Conservation (phyloP, 202 grass and related monocot species). For the Schoenoplectus tabernaemontani region DNA sequence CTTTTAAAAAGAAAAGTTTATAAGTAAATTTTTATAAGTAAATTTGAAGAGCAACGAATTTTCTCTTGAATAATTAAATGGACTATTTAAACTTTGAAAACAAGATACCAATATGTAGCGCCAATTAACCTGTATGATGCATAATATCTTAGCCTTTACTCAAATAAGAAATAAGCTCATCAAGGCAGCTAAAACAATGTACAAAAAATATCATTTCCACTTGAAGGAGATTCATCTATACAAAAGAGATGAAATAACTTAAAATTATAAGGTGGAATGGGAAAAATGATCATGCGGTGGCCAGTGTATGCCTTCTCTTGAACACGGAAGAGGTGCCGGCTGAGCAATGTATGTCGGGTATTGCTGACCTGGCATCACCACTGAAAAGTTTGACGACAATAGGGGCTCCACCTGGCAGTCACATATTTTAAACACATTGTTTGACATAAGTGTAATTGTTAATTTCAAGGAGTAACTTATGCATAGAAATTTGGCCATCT, state of each 20-base stretch:
- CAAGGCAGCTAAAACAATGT: conserved; percentile 16
- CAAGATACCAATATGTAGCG: too few species aligned
- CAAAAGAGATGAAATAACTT: background rate
- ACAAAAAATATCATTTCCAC: conserved; percentile 13
- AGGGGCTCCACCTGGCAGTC: conserved; percentile 38
- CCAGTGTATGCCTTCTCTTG: conserved; percentile 80
- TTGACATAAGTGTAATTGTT: background rate
- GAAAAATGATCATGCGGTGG: conserved; percentile 50
- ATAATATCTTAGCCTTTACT: too few species aligned
- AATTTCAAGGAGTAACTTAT: background rate
- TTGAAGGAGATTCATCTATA: conserved; percentile 19
- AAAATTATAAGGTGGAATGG: conserved; percentile 20
- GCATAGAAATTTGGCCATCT: background rate
- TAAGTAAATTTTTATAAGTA: too few species aligned
- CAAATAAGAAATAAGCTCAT: background rate
- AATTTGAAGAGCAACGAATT: too few species aligned
- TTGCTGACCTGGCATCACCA: conserved; percentile 82
- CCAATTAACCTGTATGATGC: too few species aligned
- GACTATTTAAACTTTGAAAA: too few species aligned
- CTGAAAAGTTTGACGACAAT: conserved; percentile 41
- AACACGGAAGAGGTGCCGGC: conserved; percentile 65
- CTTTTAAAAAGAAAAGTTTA: too few species aligned
- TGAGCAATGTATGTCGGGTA: conserved; percentile 81
- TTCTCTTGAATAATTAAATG: too few species aligned
- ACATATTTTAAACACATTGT: background rate